Conservation (phyloP, 164 flowering plant genomes). For the Piper betle region DNA sequence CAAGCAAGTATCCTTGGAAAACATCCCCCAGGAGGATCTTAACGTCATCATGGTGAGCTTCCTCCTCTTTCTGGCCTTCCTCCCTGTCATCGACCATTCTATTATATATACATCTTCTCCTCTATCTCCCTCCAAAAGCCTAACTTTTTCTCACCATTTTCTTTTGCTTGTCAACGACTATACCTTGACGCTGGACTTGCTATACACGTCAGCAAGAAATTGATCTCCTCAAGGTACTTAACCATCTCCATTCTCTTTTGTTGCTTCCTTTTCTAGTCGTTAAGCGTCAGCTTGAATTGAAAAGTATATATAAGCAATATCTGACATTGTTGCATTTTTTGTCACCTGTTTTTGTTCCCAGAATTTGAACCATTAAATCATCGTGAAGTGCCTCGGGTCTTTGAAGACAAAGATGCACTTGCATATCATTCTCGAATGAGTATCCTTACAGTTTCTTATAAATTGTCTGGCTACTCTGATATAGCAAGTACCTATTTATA, state of each 20-base stretch:
- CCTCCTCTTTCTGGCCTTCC: too few species aligned
- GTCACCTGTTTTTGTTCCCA: conserved; percentile 16
- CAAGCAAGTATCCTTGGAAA: conserved; percentile 96
- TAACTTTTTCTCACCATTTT: conserved; percentile 1
- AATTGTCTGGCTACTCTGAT: too few species aligned
- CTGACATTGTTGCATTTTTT: neutral
- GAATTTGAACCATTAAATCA: conserved; percentile 96
- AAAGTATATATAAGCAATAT: neutral
- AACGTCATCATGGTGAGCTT: conserved; percentile 80
- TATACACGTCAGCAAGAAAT: conserved; percentile 76
- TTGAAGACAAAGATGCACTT: conserved; percentile 83
- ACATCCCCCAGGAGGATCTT: conserved; percentile 94
- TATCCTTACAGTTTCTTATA: neutral
- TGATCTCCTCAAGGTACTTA: conserved; percentile 80
- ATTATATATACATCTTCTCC: too few species aligned
- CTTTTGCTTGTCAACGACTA: conserved; percentile 9
- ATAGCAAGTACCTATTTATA: too few species aligned
- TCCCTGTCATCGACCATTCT: conserved; percentile 1
- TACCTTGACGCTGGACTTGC: conserved; percentile 15
- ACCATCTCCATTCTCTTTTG: neutral
- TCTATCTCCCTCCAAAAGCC: too few species aligned
- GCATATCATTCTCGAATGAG: conserved; percentile 96
- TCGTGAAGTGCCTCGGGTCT: conserved; percentile 98
- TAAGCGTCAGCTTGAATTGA: neutral
- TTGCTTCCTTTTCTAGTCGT: neutral